Conservation (phyloP, 257 asterid genomes). For the Fraxinus cuspidata region DNA sequence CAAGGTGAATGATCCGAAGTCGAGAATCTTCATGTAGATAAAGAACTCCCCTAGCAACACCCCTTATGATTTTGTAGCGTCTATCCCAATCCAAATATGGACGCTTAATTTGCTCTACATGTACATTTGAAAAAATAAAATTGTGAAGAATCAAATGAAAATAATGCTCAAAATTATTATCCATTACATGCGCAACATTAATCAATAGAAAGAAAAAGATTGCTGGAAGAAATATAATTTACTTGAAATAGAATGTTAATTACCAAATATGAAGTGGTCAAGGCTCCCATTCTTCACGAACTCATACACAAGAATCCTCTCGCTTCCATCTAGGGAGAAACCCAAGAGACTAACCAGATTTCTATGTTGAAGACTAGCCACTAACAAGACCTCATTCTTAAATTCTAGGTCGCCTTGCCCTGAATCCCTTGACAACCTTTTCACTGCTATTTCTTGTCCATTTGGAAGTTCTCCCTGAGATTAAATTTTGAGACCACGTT, state of each 20-base stretch:
- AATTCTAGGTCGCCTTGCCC: conserved; percentile 23
- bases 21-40: conserved; percentile 55
- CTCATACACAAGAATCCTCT: conserved; percentile 32
- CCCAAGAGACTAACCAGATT: conserved; percentile 39
- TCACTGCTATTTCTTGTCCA: conserved; percentile 32
- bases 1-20: conserved; percentile 46
- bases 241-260: background rate
- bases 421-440: conserved; percentile 26
- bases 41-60: conserved; percentile 43
- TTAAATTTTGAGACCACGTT: background rate
- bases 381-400: conserved; percentile 30
- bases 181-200: background rate
- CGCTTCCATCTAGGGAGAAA: conserved; percentile 22
- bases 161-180: background rate
- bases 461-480: conserved; percentile 24
- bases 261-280: conserved; percentile 41
- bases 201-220: no score
- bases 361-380: conserved; percentile 37
- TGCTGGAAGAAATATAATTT: background rate
- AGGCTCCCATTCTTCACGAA: conserved; percentile 34
- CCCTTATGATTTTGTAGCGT: conserved; percentile 47
- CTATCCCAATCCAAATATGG: conserved; percentile 37
- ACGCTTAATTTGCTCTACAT: conserved; percentile 11
- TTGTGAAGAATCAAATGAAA: background rate
- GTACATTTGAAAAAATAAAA: background rate